Evolutionary conservation across 2,329 filamentous ascomycete species (phyloP).

Genomic region (Hyphodiscus sp.): DNA sequence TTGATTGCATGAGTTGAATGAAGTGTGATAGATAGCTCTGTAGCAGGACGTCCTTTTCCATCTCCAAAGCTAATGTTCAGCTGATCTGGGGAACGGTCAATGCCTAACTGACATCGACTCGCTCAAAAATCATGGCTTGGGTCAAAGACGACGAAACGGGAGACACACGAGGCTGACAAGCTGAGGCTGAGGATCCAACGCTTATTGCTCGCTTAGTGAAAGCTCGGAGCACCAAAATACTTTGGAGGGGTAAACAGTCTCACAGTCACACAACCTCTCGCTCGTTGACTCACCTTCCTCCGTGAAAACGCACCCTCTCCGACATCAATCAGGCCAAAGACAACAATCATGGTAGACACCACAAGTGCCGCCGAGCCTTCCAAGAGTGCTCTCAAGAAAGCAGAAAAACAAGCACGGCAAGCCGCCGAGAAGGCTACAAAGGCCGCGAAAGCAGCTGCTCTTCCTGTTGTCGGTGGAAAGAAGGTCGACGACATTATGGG

Average conservation of each 20-base stretch:
- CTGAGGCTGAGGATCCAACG: too few species aligned
- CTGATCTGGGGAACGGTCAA: too few species aligned
- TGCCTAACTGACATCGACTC: too few species aligned
- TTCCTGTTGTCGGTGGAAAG: slow-evolving; percentile 51
- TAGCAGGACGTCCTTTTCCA: too few species aligned
- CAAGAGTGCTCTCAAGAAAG: slow-evolving; percentile 61
- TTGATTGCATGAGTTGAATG: too few species aligned
- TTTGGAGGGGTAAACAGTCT: not conserved
- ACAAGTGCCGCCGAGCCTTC: slow-evolving; percentile 34
- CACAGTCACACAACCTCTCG: not conserved
- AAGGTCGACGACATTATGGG: slow-evolving; percentile 69
- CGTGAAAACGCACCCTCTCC: not conserved
- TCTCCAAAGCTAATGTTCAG: too few species aligned
- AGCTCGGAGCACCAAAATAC: too few species aligned
- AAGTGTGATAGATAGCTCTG: too few species aligned
- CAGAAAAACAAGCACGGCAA: slow-evolving; percentile 56
- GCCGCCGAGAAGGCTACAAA: slow-evolving; percentile 57
- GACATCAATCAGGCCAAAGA: not conserved
- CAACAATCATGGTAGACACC: slow-evolving; percentile 16
- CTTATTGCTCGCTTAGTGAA: too few species aligned
- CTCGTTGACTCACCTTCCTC: not conserved
- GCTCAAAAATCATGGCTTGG: too few species aligned
- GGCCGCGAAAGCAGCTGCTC: slow-evolving; percentile 48
- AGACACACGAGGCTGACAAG: too few species aligned
- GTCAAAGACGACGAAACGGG: too few species aligned